Evolutionary conservation across 768 basidiomycete species (phyloP).

Genomic region (Boletus subparvulus): DNA sequence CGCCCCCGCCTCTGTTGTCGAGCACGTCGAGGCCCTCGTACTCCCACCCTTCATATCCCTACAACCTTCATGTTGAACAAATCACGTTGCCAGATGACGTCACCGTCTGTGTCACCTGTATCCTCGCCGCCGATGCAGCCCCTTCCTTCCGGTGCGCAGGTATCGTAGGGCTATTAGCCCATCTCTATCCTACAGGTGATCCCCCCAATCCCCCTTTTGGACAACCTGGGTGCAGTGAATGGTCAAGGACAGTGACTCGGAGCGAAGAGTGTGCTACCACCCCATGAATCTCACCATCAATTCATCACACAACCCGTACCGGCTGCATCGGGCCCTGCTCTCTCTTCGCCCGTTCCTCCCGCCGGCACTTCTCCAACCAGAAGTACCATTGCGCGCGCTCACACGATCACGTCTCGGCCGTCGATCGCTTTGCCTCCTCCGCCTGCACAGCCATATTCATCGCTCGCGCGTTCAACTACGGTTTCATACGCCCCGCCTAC

Average conservation of each 20-base stretch:
- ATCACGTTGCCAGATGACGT: slow-evolving; percentile 14
- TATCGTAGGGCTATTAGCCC: slow-evolving; percentile 20
- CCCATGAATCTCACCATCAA: slow-evolving; percentile 15
- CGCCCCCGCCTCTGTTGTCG: slow-evolving; percentile 20
- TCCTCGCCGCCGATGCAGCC: slow-evolving; percentile 13
- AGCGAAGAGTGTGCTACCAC: background rate
- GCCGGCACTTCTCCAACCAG: slow-evolving; percentile 10
- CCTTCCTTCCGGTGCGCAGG: slow-evolving; percentile 7
- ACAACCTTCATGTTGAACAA: slow-evolving; percentile 13
- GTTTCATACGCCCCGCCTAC: slow-evolving; percentile 18
- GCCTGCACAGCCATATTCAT: slow-evolving; percentile 9
- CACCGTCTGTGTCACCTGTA: slow-evolving; percentile 3
- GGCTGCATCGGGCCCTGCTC: slow-evolving; percentile 9
- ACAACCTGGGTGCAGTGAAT: slow-evolving; percentile 1
- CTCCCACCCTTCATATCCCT: slow-evolving; percentile 12
- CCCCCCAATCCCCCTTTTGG: slow-evolving; percentile 4
- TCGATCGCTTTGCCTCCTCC: slow-evolving; percentile 16
- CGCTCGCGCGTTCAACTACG: slow-evolving; percentile 26
- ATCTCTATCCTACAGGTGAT: slow-evolving; percentile 20
- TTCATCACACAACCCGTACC: slow-evolving; percentile 19
- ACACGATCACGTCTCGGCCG: slow-evolving; percentile 28
- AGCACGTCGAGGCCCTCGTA: slow-evolving; percentile 16
- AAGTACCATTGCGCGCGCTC: slow-evolving; percentile 26
- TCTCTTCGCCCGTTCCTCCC: slow-evolving; percentile 22
- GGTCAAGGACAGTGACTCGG: slow-evolving; percentile 19